phyloP scores from a whole-genome alignment of 495 filamentous ascomycete species.

The Hypoxylon crocopeplum region DNA sequence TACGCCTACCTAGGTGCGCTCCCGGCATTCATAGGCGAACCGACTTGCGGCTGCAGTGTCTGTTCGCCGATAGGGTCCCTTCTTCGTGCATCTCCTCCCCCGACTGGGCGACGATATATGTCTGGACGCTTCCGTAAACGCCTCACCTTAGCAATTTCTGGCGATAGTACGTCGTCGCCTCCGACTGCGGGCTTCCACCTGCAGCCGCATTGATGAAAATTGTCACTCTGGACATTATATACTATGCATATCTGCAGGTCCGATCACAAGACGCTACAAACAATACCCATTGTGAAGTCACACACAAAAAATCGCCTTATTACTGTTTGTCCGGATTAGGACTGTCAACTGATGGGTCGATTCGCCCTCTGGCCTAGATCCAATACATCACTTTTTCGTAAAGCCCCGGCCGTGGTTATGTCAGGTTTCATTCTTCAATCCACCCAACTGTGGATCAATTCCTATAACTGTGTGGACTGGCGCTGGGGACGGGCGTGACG shows the following conservation, averaged over 20 bases:
- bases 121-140: not conserved
- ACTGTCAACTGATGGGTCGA: not conserved
- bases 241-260: conserved; percentile 30
- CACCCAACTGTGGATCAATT: conserved; percentile 26
- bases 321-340: conserved; percentile 10
- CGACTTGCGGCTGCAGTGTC: conserved; percentile 16
- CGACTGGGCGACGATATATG: conserved; percentile 9
- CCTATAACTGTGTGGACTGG: conserved; percentile 9
- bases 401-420: conserved; percentile 12
- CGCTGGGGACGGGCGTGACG: conserved; percentile 14
- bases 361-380: conserved; percentile 7
- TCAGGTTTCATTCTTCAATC: conserved; percentile 21
- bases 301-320: conserved; percentile 18
- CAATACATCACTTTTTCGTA: conserved; percentile 29
- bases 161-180: conserved; percentile 11
- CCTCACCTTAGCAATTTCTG: conserved; percentile 15
- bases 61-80: conserved; percentile 5
- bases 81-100: not conserved
- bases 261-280: conserved; percentile 24
- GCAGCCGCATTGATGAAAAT: conserved; percentile 25
- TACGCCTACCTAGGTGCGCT: conserved; percentile 9
- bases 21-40: conserved; percentile 3
- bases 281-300: conserved; percentile 5
- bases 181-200: conserved; percentile 27
- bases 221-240: conserved; percentile 16